Evolutionary conservation across 176 grass and related monocot species (phyloP).

Genomic region (Zoysia japonica): DNA sequence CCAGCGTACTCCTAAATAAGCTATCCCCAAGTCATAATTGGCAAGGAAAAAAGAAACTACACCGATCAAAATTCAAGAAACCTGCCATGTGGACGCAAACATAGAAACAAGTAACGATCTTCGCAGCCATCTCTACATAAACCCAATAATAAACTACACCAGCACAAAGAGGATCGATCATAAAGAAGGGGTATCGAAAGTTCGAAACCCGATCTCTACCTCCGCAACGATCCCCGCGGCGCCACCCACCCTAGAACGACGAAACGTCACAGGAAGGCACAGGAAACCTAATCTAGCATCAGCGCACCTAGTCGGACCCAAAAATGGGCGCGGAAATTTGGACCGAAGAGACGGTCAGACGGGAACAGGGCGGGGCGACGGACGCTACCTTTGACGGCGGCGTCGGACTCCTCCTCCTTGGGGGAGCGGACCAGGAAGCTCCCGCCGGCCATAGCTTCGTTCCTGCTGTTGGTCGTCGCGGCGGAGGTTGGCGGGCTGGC

Average conservation of each 20-base stretch:
- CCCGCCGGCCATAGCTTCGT: slow-evolving; percentile 42
- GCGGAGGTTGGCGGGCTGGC: not conserved
- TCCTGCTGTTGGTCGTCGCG: not conserved
- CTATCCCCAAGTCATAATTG: too few relatives aligned
- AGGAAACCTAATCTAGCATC: not conserved
- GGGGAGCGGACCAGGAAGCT: slow-evolving; percentile 34
- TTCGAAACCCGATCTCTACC: not conserved
- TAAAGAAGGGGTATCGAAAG: too few relatives aligned
- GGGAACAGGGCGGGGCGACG: not conserved
- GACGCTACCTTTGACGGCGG: slow-evolving; percentile 46
- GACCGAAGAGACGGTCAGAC: not conserved
- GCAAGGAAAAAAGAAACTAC: not conserved
- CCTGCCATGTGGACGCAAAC: not conserved
- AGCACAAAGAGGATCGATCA: not conserved
- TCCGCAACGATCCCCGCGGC: not conserved
- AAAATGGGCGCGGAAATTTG: not conserved
- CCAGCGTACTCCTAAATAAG: not conserved
- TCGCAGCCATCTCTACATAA: not conserved
- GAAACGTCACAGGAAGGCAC: not conserved
- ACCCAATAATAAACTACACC: not conserved
- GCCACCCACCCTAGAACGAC: not conserved
- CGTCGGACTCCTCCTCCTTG: slow-evolving; percentile 35
- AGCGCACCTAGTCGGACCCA: not conserved
- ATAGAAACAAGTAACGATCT: not conserved
- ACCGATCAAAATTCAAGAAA: not conserved